Conservation (phyloP, 768 basidiomycete species). For the Crassisporium funariophilum region DNA sequence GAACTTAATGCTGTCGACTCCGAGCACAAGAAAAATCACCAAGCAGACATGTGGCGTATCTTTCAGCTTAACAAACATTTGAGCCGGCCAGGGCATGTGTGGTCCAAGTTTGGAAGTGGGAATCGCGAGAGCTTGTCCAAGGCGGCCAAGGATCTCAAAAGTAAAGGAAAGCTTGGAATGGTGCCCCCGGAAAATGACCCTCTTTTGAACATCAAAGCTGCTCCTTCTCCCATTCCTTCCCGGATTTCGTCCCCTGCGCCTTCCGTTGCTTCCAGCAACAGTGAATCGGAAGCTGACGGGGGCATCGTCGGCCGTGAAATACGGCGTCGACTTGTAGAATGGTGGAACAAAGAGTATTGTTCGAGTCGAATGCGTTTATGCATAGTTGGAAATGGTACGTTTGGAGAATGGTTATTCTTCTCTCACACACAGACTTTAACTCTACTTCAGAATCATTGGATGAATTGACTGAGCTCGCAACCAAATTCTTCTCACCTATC, state of each 20-base stretch:
- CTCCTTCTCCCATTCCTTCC: constrained; percentile 51
- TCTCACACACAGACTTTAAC: too few species aligned
- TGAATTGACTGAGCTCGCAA: constrained; percentile 63
- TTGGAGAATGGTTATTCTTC: too few species aligned
- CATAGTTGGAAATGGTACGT: constrained; percentile 74
- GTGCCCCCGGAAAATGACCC: constrained; percentile 19
- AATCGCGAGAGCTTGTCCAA: constrained; percentile 72
- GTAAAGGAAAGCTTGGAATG: constrained; percentile 45
- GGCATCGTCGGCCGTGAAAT: constrained; percentile 80
- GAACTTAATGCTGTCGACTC: constrained; percentile 97
- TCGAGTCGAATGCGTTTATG: constrained; percentile 82
- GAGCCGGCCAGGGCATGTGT: constrained; percentile 75
- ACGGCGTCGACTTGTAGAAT: constrained; percentile 76
- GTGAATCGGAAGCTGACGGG: constrained; percentile 72
- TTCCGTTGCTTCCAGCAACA: constrained; percentile 52
- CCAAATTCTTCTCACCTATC: constrained; percentile 72
- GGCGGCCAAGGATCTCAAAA: constrained; percentile 59
- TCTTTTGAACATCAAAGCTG: constrained; percentile 28
- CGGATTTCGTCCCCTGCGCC: constrained; percentile 61
- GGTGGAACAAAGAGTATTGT: constrained; percentile 84
- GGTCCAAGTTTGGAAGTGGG: constrained; percentile 92
- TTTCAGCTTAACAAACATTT: constrained; percentile 93
- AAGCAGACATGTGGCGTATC: constrained; percentile 88
- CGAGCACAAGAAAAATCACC: constrained; percentile 96
- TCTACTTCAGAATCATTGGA: constrained; percentile 66